Base-by-base conservation (phyloP, 2,329 filamentous ascomycete genomes). In the Drechmeria coniospora region DNA sequence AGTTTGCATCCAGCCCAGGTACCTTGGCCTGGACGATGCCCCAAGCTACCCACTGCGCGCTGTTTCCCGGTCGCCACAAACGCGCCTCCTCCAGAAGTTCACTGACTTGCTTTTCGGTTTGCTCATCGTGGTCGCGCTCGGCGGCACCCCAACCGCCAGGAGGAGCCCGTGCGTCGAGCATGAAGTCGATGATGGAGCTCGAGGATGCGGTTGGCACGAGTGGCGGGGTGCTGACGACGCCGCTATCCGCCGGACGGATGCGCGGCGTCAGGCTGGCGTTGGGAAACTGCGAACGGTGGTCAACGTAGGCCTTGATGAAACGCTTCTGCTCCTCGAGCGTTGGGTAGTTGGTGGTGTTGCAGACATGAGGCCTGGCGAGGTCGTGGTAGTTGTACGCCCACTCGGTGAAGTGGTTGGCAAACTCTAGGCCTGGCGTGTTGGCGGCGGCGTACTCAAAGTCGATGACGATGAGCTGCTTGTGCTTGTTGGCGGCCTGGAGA, bases 381-480 rank as follows among this genome's bases (percentile, higher is more conserved):
- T 90, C 75, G 48, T 94, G 86, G 54, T 98, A 98, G 54, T 98
- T 87, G 63, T 95, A 95, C 42, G 82, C 80, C 90, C 90, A 98
- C 55, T 98, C 90, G 1, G 82, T 80, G 54, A 98, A 98, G 54
- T 98, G 90, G 50, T 98, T 98, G 32, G 84, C 90, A 49, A 98
- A 95, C 52, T 98, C 90, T 11, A 83, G 63, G 2, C 84, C 90
- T 0, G 74, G 74, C 1, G 76, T 65, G 48, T 95, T 98, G 32
- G 87, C 84, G 3, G 77, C 86, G 2, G 90, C 80, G 48, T 98
- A 98, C 47, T 98, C 90, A 44, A 98, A 98, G 50, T 98, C 90
- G 45, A 98, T 98, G 37, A 98, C 90, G 11, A 95, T 69, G 10
- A 98, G 69, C 54, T 92, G 87, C 53, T 92, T 95, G 57, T 98